Percentiles rank a stretch among this genome's conserved stretches.
These are phyloP conservation scores for Pseudogymnoascus sp. DNA, from an alignment of 2,329 filamentous ascomycete species.

Conservation along the genomic window DNA sequence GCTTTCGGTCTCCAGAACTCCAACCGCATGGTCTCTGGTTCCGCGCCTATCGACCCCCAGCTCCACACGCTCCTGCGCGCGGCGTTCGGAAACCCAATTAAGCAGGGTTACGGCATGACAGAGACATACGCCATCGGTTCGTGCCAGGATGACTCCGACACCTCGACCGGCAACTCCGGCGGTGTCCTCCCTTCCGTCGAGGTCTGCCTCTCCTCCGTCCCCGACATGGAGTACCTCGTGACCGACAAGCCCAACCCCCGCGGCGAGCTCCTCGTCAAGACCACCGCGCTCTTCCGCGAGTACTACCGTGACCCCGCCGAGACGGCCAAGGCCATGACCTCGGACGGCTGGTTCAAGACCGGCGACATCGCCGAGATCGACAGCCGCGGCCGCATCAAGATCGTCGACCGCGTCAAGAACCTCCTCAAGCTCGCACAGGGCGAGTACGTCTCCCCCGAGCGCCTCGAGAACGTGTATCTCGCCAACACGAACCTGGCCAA, in stretches of 20 bases:
- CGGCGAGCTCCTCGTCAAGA: conserved; percentile 80
- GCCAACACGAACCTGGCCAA: conserved; percentile 72
- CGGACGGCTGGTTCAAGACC: conserved; percentile 95
- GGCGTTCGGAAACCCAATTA: conserved; percentile 70
- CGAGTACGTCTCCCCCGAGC: conserved; percentile 96
- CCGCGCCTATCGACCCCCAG: conserved; percentile 81
- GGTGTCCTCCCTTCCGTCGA: conserved; percentile 62
- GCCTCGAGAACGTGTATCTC: conserved; percentile 90
- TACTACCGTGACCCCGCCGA: conserved; percentile 90
- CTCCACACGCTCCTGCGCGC: conserved; percentile 85
- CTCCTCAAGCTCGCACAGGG: conserved; percentile 97
- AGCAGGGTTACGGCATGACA: conserved; percentile 89
- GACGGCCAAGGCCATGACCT: conserved; percentile 72
- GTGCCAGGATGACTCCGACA: conserved; percentile 65
- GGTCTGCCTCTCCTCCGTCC: conserved; percentile 76
- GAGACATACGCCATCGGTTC: conserved; percentile 79
- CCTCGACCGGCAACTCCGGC: conserved; percentile 75
- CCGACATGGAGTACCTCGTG: conserved; percentile 87
- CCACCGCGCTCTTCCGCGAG: conserved; percentile 71
- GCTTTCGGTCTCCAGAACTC: conserved; percentile 73
- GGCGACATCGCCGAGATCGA: conserved; percentile 88
- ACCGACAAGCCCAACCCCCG: conserved; percentile 85
- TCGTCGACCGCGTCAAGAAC: conserved; percentile 97
- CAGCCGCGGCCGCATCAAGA: conserved; percentile 76
- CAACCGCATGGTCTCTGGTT: conserved; percentile 74